Percentiles rank a stretch among this genome's conserved stretches.
Conservation (phyloP, 2,329 filamentous ascomycete genomes). For the Neoscytalidium dimidiatum region DNA sequence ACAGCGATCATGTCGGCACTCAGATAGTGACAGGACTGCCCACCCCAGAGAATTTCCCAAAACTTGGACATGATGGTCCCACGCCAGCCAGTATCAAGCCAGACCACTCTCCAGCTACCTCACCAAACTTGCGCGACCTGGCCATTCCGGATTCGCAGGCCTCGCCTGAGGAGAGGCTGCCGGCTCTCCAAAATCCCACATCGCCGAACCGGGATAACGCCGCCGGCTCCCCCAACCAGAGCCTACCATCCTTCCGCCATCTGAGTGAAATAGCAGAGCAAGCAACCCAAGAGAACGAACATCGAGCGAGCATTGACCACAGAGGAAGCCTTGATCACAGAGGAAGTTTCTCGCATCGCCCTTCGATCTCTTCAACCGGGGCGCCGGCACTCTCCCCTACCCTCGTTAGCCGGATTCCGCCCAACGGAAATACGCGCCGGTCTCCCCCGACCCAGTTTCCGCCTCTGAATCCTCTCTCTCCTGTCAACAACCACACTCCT, state of each 20-base stretch:
- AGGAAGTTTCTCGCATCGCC: constrained; percentile 29
- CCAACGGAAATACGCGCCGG: constrained; percentile 32
- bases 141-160: constrained; percentile 35
- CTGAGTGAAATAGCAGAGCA: constrained; percentile 38
- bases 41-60: constrained; percentile 12
- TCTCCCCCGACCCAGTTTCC: constrained; percentile 36
- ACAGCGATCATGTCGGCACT: not conserved
- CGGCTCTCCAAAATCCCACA: constrained; percentile 35
- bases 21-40: not conserved
- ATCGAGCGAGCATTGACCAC: constrained; percentile 29
- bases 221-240: constrained; percentile 31
- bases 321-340: constrained; percentile 24
- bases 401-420: constrained; percentile 32
- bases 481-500: constrained; percentile 30
- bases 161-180: constrained; percentile 34
- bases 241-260: constrained; percentile 35
- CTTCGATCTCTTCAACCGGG: constrained; percentile 35
- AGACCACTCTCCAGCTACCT: constrained; percentile 29
- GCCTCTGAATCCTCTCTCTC: constrained; percentile 34
- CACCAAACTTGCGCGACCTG: constrained; percentile 32
- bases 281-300: constrained; percentile 35
- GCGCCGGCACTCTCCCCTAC: constrained; percentile 37
- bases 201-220: constrained; percentile 33
- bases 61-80: not conserved
- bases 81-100: not conserved